Evolutionary conservation across 768 basidiomycete species (phyloP), one percentile per base, ranked within the genome.

Genomic region (Hydnum rufescens): DNA sequence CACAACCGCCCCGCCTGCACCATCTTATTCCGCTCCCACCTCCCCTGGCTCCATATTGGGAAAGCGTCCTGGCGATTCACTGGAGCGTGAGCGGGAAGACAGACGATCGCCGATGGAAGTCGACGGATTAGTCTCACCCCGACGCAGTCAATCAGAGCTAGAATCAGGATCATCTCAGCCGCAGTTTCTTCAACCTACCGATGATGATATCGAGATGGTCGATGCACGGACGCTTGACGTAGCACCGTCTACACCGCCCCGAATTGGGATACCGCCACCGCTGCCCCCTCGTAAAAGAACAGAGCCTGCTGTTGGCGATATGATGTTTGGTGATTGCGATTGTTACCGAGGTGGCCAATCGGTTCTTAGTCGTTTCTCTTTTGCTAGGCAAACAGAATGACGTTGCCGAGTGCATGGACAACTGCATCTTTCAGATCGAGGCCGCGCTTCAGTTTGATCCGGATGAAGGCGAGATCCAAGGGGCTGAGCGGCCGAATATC

Each of bases 371-470:
- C 50, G 13, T 8, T 26, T 28, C 6, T 29, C 25, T 56, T n/a
- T 61, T 39, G 28, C 34, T 53, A 88, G 90, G 93, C 3, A 82
- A 83, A 59, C 95, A 99, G 60, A 93, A 99, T 61, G 95, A 99
- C 63, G 92, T 97, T 8, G 82, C 93, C 0, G 95, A 99, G 66
- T 96, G 93, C 66, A 88, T 97, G 82, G 93, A 97, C 65, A 97
- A 97, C 60, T 92, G 92, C 68, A 83, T 99, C 73, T 95, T 95
- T 67, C 95, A 97, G 65, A 89, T 97, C 49, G 95, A 99, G 65
- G 82, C 87, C 3, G 90, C 89, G 1, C 64, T 88, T 34, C 83
- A 83, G 60, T 82, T 89, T 55, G 75, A 75, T 49, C 16, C 49
- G 16, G 53, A 39, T 13, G 6, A 36, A 50, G 48, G 55, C 32